Evolutionary conservation across 768 basidiomycete genomes (phyloP).

Genomic region (Lactifluus subvellereus): DNA sequence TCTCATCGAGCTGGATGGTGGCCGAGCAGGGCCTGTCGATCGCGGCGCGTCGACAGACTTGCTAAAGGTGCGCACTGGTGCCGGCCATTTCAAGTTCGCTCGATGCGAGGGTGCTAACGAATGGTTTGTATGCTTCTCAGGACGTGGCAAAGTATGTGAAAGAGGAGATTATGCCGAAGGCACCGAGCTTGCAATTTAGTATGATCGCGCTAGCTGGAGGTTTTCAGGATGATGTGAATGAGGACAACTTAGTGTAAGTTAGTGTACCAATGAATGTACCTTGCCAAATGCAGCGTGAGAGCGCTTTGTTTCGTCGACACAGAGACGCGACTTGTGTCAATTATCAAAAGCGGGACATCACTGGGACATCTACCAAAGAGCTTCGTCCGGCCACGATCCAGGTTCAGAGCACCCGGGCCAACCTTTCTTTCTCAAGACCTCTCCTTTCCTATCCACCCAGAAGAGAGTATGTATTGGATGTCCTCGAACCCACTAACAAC

Average conservation of each 20-base stretch:
- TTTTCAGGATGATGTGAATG: neutral
- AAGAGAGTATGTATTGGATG: neutral
- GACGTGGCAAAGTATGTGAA: slow-evolving; percentile 62
- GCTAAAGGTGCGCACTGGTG: slow-evolving; percentile 39
- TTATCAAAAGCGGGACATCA: too few species aligned
- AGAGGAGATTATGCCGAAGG: slow-evolving; percentile 49
- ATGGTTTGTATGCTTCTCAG: slow-evolving; percentile 31
- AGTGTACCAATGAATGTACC: neutral
- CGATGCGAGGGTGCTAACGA: neutral
- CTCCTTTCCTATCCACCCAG: too few species aligned
- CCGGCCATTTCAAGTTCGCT: neutral
- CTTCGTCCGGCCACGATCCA: too few species aligned
- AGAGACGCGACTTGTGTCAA: too few species aligned
- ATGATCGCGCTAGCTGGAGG: slow-evolving; percentile 50
- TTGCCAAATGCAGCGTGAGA: too few species aligned
- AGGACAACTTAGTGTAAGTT: neutral
- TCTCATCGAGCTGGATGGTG: slow-evolving; percentile 82
- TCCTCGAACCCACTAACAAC: neutral
- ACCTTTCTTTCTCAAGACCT: too few species aligned
- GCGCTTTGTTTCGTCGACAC: too few species aligned
- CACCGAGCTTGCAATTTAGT: slow-evolving; percentile 55
- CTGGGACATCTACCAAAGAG: too few species aligned
- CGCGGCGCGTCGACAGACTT: slow-evolving; percentile 58
- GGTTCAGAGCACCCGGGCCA: too few species aligned
- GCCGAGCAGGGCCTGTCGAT: slow-evolving; percentile 73